A percentile compares a stretch with the other conserved stretches of the same genome.
These are phyloP conservation scores for Geranomyces variabilis DNA, from an alignment of 192 early-diverging fungal genomes.

Conservation along the genomic window DNA sequence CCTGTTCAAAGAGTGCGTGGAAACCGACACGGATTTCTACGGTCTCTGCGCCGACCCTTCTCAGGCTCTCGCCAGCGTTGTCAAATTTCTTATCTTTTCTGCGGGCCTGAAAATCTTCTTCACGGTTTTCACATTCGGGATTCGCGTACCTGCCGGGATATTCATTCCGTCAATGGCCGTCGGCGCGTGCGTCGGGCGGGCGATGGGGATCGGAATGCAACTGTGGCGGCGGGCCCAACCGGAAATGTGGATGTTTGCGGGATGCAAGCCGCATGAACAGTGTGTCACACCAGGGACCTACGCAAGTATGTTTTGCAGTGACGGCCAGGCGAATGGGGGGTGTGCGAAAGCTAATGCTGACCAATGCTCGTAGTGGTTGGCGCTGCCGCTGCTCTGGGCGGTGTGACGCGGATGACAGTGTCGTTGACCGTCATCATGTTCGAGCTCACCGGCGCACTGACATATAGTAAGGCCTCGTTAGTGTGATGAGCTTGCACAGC, in stretches of 20 bases:
- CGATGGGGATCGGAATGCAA: conserved; percentile 83
- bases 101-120: conserved; percentile 50
- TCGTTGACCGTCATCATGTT: conserved; percentile 94
- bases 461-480: conserved; percentile 69
- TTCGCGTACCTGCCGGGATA: conserved; percentile 55
- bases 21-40: conserved; percentile 54
- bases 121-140: conserved; percentile 58
- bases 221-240: conserved; percentile 61
- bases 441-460: conserved; percentile 93
- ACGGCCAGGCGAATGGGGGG: too few relatives aligned
- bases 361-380: conserved; percentile 63
- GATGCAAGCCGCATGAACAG: conserved; percentile 73
- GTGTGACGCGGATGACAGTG: conserved; percentile 86
- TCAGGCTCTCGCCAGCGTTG: conserved; percentile 11
- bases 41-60: conserved; percentile 45
- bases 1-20: conserved; percentile 61
- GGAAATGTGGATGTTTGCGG: conserved; percentile 69
- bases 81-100: conserved; percentile 45
- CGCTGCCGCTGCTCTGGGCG: conserved; percentile 84
- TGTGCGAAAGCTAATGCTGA: conserved; percentile 11
- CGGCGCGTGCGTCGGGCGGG: conserved; percentile 89
- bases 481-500: too few relatives aligned
- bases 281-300: conserved; percentile 97
- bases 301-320: conserved; percentile 55
- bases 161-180: conserved; percentile 92